Evolutionary conservation across 305 asterid genomes (phyloP), one percentile per base, ranked within the genome.

Genomic region (Solanum hybrid): DNA sequence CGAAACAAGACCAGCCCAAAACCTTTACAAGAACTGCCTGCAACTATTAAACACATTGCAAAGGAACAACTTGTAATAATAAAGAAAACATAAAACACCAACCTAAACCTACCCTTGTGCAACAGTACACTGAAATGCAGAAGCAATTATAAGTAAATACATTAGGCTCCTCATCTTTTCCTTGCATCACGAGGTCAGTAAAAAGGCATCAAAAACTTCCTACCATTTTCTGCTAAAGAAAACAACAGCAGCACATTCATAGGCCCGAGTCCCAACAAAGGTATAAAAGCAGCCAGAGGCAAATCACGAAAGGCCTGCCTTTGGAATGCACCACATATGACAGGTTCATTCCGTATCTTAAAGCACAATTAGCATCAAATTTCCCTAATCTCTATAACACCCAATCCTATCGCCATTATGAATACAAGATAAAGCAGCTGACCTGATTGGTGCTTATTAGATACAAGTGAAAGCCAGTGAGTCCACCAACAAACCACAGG

Each of bases 401-500:
- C 17, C 72, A 45, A 87, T 37, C 72, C 82, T 31, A 88, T 22
- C 24, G 76, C 45, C 84, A 87, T 56, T 73, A 88, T 56, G 24
- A 72, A 85, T 31, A 88, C 29, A 84, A 89, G 90, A 90, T 27
- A 87, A 88, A 89, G 89, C 78, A 88, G 42, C 97, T 42, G 86
- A 97, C 99, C 99, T 96, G 99, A 94, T 97, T 97, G 8, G 98
- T 92, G 94, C 98, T 93, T 82, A 96, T 96, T 35, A 97, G 97
- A 92, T 95, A 97, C 87, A 93, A 95, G 91, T 97, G 99, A 92
- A 97, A 97, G 90, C 99, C 98, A 86, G 99, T 94, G 90, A 97
- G 98, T 38, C 99, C 99, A 88, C 99, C 99, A 90, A 97, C 99
- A 92, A 97, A 97, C 99, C 99, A 97, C 86, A 97, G 93, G 92